phyloP scores from a whole-genome alignment of 257 asterid genomes.

The Solanum chaucha region DNA sequence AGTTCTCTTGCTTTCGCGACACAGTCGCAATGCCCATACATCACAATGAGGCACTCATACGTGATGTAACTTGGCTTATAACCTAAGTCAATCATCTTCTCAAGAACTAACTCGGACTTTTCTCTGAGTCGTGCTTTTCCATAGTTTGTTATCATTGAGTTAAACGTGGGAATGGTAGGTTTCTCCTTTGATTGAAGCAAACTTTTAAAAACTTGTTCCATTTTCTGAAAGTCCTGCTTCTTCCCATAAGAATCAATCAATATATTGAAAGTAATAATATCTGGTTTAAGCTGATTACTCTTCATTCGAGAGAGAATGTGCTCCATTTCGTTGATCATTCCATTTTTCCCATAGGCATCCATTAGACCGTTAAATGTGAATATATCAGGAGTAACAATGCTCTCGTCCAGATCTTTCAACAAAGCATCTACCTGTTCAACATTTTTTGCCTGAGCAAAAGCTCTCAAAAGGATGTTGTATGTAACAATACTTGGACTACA shows the following conservation, averaged over 20 bases:
- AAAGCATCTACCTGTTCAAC: conserved; percentile 58
- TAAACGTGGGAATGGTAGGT: conserved; percentile 76
- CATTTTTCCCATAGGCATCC: conserved; percentile 93
- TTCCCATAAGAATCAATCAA: conserved; percentile 84
- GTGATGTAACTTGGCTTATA: conserved; percentile 74
- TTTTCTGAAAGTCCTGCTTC: conserved; percentile 84
- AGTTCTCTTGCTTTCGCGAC: conserved; percentile 73
- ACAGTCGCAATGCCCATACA: conserved; percentile 74
- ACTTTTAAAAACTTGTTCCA: conserved; percentile 91
- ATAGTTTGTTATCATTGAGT: conserved; percentile 91
- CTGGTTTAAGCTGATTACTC: conserved; percentile 69
- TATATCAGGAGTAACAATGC: conserved; percentile 60
- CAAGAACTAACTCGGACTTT: conserved; percentile 47
- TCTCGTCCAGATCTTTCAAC: conserved; percentile 68
- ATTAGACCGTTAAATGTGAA: conserved; percentile 87
- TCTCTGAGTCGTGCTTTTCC: conserved; percentile 88
- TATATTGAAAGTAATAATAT: conserved; percentile 67
- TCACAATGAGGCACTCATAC: conserved; percentile 64
- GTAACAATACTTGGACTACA: conserved; percentile 76
- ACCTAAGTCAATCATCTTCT: conserved; percentile 71
- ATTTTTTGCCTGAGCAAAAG: conserved; percentile 68
- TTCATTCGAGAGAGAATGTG: conserved; percentile 60
- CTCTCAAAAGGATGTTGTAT: conserved; percentile 83
- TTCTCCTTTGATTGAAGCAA: conserved; percentile 67
- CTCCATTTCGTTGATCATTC: conserved; percentile 92